phyloP scores from a whole-genome alignment of 495 filamentous ascomycete genomes.

The Xylaria cubensis region DNA sequence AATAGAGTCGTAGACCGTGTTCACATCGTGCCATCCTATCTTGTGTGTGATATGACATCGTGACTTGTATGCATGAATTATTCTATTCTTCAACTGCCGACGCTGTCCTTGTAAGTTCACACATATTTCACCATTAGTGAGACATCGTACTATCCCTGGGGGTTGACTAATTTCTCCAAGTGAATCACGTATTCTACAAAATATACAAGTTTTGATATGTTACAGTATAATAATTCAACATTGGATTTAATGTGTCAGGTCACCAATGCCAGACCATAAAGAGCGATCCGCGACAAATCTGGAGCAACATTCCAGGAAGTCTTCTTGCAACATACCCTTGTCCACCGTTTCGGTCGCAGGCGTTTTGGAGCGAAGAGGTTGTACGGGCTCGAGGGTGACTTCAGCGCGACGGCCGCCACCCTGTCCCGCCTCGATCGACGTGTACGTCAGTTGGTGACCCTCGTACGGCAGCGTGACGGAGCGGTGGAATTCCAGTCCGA shows the following conservation, averaged over 20 bases:
- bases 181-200: constrained; percentile 10
- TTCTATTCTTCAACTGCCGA: not conserved
- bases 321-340: constrained; percentile 17
- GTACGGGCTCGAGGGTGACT: constrained; percentile 49
- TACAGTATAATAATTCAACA: not conserved
- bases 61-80: too few relatives aligned
- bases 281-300: constrained; percentile 24
- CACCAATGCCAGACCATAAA: constrained; percentile 32
- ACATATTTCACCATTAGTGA: not conserved
- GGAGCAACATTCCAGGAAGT: constrained; percentile 32
- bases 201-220: constrained; percentile 10
- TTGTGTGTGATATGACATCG: constrained; percentile 7
- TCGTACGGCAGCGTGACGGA: constrained; percentile 43
- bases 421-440: constrained; percentile 51
- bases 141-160: not conserved
- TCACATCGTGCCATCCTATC: not conserved
- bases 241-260: not conserved
- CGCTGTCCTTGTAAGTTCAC: not conserved
- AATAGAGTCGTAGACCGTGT: constrained; percentile 57
- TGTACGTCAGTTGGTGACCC: constrained; percentile 50
- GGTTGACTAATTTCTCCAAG: not conserved
- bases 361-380: not conserved
- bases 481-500: constrained; percentile 51
- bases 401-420: constrained; percentile 50
- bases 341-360: not conserved